A percentile compares a stretch with the other conserved stretches of the same genome.
These are phyloP conservation scores for Colletotrichum zoysiae DNA, from an alignment of 2,329 filamentous ascomycete species.

Conservation along the genomic window DNA sequence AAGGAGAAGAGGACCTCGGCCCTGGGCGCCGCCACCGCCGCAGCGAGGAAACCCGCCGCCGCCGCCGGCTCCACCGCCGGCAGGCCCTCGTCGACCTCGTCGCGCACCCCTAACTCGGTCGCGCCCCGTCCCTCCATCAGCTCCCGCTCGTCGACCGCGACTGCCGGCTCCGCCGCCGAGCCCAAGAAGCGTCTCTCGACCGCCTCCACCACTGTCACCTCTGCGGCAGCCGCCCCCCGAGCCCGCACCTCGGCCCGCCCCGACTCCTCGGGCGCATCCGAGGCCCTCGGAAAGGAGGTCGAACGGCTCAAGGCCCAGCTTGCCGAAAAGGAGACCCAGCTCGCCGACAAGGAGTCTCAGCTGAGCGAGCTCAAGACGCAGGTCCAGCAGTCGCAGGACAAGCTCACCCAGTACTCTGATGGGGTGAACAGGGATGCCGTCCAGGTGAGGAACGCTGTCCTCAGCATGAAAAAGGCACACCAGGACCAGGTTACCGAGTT, in stretches of 20 bases:
- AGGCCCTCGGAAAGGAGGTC: constrained; percentile 64
- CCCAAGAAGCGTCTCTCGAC: constrained; percentile 71
- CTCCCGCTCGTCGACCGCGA: constrained; percentile 45
- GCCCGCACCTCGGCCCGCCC: constrained; percentile 55
- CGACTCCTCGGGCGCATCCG: constrained; percentile 54
- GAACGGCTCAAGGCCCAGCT: constrained; percentile 73
- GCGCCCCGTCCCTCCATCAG: constrained; percentile 48
- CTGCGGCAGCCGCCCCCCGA: constrained; percentile 54
- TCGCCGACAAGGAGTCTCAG: constrained; percentile 69
- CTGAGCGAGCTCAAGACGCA: constrained; percentile 69
- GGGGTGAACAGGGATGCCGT: constrained; percentile 60
- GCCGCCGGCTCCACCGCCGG: constrained; percentile 41
- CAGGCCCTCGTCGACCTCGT: constrained; percentile 38
- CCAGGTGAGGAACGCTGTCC: constrained; percentile 49
- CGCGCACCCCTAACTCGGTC: constrained; percentile 42
- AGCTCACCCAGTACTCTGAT: constrained; percentile 66
- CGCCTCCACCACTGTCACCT: constrained; percentile 55
- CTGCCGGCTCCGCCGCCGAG: constrained; percentile 58
- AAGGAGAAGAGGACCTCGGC: constrained; percentile 53
- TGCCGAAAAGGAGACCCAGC: constrained; percentile 68
- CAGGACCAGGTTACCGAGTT: constrained; percentile 62
- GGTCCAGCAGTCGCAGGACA: constrained; percentile 67
- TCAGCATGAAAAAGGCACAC: constrained; percentile 46
- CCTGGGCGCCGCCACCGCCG: constrained; percentile 47
- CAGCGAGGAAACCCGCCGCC: constrained; percentile 49